These are phyloP conservation scores for Balansia obtecta DNA, from an alignment of 2,329 filamentous ascomycete genomes.

Conservation along the genomic window DNA sequence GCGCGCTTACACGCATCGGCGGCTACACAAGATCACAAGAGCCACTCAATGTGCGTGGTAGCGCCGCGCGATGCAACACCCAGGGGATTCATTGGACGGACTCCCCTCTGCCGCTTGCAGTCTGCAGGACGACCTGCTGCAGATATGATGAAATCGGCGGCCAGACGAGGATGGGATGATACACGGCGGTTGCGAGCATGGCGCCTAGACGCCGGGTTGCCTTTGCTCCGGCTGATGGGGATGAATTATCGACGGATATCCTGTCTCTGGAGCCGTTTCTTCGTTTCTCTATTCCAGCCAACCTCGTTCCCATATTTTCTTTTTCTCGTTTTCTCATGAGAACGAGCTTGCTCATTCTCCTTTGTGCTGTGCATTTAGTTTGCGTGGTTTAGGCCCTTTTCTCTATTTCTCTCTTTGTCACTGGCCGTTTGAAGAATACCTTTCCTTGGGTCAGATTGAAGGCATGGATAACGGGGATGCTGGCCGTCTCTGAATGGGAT, in stretches of 20 bases:
- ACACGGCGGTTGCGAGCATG: neutral
- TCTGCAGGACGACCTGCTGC: neutral
- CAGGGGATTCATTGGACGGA: neutral
- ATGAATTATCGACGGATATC: neutral
- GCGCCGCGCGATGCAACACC: slow-evolving; percentile 4
- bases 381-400: neutral
- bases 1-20: neutral
- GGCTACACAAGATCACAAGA: slow-evolving; percentile 3
- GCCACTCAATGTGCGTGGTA: slow-evolving; percentile 4
- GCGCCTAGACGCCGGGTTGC: neutral
- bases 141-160: neutral
- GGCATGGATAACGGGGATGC: neutral
- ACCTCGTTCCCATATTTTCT: neutral
- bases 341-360: neutral
- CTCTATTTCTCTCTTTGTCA: neutral
- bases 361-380: neutral
- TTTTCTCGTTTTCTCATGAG: neutral
- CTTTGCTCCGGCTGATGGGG: neutral
- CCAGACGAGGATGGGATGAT: neutral
- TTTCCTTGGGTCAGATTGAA: neutral
- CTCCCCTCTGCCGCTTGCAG: neutral
- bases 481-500: slow-evolving; percentile 9
- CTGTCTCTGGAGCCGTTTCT: neutral
- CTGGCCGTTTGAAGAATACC: neutral
- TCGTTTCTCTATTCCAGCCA: neutral